phyloP scores from a whole-genome alignment of 176 grass and related monocot genomes.

The Bolboschoenus planiculmis region DNA sequence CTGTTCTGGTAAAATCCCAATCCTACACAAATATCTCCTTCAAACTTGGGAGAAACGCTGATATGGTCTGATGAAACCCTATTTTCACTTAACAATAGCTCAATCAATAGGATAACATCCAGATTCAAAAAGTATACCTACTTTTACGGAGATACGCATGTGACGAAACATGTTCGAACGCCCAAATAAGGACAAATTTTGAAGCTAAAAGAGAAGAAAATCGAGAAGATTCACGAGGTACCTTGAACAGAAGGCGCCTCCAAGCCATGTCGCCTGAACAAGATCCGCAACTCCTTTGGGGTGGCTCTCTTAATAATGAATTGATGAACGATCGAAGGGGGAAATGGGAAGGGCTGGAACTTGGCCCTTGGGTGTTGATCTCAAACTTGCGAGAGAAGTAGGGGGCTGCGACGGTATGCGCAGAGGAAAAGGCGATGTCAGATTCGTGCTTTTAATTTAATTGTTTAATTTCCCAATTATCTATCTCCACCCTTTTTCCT shows the following conservation, averaged over 20 bases:
- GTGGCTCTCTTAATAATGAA: background rate
- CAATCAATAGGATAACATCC: background rate
- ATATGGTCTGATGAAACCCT: background rate
- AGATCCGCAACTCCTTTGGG: background rate
- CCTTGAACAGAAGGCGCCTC: slow-evolving; percentile 28
- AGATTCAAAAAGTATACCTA: background rate
- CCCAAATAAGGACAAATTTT: background rate
- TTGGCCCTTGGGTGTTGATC: background rate
- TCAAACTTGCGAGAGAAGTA: background rate
- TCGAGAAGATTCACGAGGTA: slow-evolving; percentile 8
- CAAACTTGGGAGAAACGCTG: background rate
- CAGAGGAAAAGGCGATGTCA: background rate
- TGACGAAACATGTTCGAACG: background rate
- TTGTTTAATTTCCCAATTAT: background rate
- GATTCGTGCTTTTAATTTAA: background rate
- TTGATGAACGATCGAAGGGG: background rate
- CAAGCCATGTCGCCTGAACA: slow-evolving; percentile 21
- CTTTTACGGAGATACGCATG: background rate
- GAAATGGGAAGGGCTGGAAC: background rate
- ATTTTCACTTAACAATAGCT: background rate
- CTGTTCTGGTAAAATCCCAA: background rate
- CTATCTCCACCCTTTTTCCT: background rate
- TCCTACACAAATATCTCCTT: slow-evolving; percentile 10
- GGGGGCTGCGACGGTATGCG: background rate
- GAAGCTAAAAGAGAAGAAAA: background rate